These are phyloP conservation scores for Blumeria graminis DNA, from an alignment of 2,329 filamentous ascomycete species.

Conservation along the genomic window DNA sequence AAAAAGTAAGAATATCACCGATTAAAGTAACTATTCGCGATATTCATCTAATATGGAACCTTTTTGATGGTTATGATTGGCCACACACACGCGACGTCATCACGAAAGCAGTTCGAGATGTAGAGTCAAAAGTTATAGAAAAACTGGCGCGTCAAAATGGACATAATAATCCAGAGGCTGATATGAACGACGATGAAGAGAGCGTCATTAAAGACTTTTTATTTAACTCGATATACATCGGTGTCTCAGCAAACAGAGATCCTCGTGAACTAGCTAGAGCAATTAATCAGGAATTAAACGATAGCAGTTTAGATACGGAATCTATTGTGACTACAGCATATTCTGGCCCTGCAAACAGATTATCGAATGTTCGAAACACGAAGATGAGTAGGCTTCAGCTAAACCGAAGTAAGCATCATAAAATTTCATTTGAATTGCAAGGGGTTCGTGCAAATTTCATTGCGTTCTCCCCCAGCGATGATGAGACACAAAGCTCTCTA, in stretches of 20 bases:
- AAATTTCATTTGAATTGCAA: conserved; percentile 82
- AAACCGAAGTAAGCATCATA: conserved; percentile 69
- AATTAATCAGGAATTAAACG: conserved; percentile 75
- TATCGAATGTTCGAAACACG: conserved; percentile 15
- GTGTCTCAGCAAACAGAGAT: conserved; percentile 66
- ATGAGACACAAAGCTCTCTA: conserved; percentile 69
- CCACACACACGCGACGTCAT: conserved; percentile 66
- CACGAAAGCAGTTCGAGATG: conserved; percentile 63
- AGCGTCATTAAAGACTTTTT: conserved; percentile 81
- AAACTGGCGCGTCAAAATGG: conserved; percentile 35
- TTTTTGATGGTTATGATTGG: conserved; percentile 98
- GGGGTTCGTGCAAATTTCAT: conserved; percentile 66
- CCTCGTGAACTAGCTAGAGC: conserved; percentile 57
- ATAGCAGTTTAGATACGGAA: conserved; percentile 68
- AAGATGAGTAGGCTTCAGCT: conserved; percentile 43
- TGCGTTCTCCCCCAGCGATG: conserved; percentile 48
- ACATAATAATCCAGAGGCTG: conserved; percentile 27
- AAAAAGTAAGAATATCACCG: conserved; percentile 40
- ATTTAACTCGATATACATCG: conserved; percentile 98
- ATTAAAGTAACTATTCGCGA: conserved; percentile 59
- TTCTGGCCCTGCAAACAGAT: conserved; percentile 30
- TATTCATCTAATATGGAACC: conserved; percentile 87
- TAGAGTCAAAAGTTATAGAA: conserved; percentile 63
- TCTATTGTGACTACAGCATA: conserved; percentile 59
- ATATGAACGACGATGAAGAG: conserved; percentile 52